These are phyloP conservation scores for Venturia pyrina DNA, from an alignment of 2,329 filamentous ascomycete genomes.

Conservation along the genomic window DNA sequence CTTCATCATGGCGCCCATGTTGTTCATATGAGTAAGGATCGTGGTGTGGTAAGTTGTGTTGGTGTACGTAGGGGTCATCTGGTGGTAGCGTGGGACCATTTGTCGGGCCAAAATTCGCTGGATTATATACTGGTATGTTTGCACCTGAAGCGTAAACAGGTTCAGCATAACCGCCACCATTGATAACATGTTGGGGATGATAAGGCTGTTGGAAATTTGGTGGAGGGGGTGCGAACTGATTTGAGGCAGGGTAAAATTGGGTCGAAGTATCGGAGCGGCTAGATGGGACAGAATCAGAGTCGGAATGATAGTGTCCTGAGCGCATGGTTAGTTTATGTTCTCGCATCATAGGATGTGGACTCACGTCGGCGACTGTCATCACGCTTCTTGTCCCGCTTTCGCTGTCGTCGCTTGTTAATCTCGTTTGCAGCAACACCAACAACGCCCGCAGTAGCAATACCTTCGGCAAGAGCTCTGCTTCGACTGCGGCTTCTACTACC, in stretches of 20 bases:
- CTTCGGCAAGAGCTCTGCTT: constrained; percentile 42
- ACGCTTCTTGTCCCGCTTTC: constrained; percentile 44
- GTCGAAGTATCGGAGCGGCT: constrained; percentile 16
- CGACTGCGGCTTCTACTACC: constrained; percentile 35
- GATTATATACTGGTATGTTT: constrained; percentile 27
- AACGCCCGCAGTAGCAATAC: constrained; percentile 47
- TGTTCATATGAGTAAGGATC: constrained; percentile 18
- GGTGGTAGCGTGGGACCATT: constrained; percentile 13
- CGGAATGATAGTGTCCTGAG: constrained; percentile 19
- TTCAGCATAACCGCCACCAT: constrained; percentile 9
- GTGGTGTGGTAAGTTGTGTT: constrained; percentile 10
- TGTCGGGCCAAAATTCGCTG: constrained; percentile 34
- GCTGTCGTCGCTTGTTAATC: constrained; percentile 45
- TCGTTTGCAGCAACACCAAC: constrained; percentile 49
- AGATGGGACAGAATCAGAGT: constrained; percentile 26
- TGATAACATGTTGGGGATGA: constrained; percentile 1
- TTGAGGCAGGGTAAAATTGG: constrained; percentile 33
- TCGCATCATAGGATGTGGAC: not conserved
- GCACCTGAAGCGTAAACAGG: constrained; percentile 20
- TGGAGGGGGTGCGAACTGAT: constrained; percentile 41
- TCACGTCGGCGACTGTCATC: constrained; percentile 35
- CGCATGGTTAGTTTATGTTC: constrained; percentile 1
- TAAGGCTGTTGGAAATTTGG: constrained; percentile 16
- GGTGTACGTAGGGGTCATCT: constrained; percentile 9
- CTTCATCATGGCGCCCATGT: constrained; percentile 16